These are phyloP conservation scores for Gardenia jasminoides DNA, from an alignment of 257 asterid genomes.

Conservation along the genomic window DNA sequence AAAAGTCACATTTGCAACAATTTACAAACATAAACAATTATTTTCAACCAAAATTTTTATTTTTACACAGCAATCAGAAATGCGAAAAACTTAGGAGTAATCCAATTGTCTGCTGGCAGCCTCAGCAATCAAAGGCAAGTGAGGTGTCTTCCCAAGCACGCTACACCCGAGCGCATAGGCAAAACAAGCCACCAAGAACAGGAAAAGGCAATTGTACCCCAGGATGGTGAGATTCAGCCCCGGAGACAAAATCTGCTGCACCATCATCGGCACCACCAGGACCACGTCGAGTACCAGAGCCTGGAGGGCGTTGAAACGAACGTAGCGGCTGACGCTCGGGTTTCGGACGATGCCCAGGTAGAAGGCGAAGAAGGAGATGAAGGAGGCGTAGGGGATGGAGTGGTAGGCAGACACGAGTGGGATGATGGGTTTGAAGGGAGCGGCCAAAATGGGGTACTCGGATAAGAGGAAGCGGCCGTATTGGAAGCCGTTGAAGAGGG, in stretches of 20 bases:
- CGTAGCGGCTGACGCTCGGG: slow-evolving; percentile 61
- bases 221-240: slow-evolving; percentile 56
- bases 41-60: too few relatives aligned
- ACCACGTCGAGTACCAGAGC: slow-evolving; percentile 84
- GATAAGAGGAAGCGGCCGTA: slow-evolving; percentile 85
- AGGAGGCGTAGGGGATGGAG: slow-evolving; percentile 80
- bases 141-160: slow-evolving; percentile 84
- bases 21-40: too few relatives aligned
- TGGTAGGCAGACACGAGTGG: slow-evolving; percentile 77
- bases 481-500: slow-evolving; percentile 83
- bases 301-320: slow-evolving; percentile 83
- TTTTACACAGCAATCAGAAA: too few relatives aligned
- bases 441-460: slow-evolving; percentile 59
- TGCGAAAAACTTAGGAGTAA: neutral
- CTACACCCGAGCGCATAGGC: slow-evolving; percentile 62
- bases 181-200: slow-evolving; percentile 66
- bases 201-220: slow-evolving; percentile 62
- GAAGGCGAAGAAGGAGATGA: slow-evolving; percentile 50
- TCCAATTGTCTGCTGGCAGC: slow-evolving; percentile 70
- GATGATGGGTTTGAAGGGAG: slow-evolving; percentile 69
- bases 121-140: slow-evolving; percentile 74
- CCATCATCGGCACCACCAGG: slow-evolving; percentile 67
- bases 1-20: too few relatives aligned
- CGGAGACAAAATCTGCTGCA: slow-evolving; percentile 72
- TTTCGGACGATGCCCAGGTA: slow-evolving; percentile 76